Evolutionary conservation across 2,329 filamentous ascomycete genomes (phyloP), one percentile per base, ranked within the genome.

Genomic region (Stagonosporopsis tanaceti): DNA sequence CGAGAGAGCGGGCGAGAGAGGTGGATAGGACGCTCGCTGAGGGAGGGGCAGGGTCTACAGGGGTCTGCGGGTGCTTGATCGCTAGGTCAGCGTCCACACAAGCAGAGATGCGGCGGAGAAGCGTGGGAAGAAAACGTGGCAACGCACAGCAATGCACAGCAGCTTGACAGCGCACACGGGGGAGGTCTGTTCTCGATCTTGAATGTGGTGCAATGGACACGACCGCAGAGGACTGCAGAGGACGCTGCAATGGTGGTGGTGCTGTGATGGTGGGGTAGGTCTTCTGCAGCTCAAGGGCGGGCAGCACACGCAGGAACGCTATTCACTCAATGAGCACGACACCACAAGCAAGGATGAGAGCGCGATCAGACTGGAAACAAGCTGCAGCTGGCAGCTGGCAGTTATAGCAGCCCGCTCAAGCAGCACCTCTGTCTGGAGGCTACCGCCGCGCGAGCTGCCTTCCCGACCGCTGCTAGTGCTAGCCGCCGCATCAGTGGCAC

Each of bases 211-310:
- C 61, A 57, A 61, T 55, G 60, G 60, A 38, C 40, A 54, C 48
- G 57, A 42, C 52, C 50, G 48, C 38, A 40, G 47, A 54, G 50
- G 57, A 46, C 52, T 41, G 52, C 38, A 44, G 47, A 52, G 50
- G 54, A 42, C 50, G 53, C 51, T 44, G 50, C 51, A 47, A 47
- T 24, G 44, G 50, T 27, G 59, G 54, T 54, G 46, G 30, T 58
- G 53, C 56, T 34, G 38, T 47, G 61, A 61, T 62, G 58, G 63
- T 57, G 65, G 63, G 65, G 61, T 54, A 51, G 63, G 61, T 51
- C 48, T 47, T 25, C 48, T 57, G 54, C 54, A 57, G 54, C 47
- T 47, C 48, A 53, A 39, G 46, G 40, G 37, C 50, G 40, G 46
- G 50, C 45, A 45, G 50, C 56, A 54, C 50, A 53, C 50, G 50